Percentiles rank a stretch among this genome's conserved stretches.
Evolutionary conservation across 2,329 filamentous ascomycete genomes (phyloP).

Genomic region (Lachnellula hyalina): DNA sequence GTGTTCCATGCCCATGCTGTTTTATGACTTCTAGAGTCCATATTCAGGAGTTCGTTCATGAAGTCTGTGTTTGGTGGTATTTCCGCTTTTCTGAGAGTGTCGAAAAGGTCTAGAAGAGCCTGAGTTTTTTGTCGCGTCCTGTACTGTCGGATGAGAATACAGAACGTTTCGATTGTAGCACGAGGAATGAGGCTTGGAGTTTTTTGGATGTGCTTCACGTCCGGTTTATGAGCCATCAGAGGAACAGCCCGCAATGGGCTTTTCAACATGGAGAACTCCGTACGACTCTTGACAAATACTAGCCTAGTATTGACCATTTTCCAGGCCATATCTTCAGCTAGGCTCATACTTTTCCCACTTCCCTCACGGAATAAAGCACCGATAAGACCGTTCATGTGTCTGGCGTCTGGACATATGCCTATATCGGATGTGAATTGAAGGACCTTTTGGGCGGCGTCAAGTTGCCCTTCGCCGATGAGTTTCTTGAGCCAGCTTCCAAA

Average conservation of each 20-base stretch:
- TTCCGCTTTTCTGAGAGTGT: conserved; percentile 56
- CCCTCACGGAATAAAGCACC: conserved; percentile 69
- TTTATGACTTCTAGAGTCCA: conserved; percentile 16
- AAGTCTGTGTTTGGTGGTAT: conserved; percentile 67
- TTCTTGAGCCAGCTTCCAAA: conserved; percentile 86
- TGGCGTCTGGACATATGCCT: conserved; percentile 62
- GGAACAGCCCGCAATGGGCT: conserved; percentile 13
- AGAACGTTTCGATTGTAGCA: conserved; percentile 74
- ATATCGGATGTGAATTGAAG: conserved; percentile 69
- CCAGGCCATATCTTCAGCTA: conserved; percentile 67
- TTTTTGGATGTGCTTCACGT: conserved; percentile 14
- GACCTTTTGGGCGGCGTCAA: conserved; percentile 67
- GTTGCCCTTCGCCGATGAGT: conserved; percentile 66
- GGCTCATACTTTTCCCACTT: conserved; percentile 46
- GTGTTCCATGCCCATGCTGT: conserved; percentile 23
- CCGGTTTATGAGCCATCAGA: conserved; percentile 9
- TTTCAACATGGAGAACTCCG: conserved; percentile 9
- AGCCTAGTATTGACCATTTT: conserved; percentile 68
- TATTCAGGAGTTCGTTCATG: conserved; percentile 70
- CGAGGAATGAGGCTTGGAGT: conserved; percentile 43
- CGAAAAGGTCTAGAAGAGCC: conserved; percentile 55
- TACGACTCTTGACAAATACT: conserved; percentile 50
- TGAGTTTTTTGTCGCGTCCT: conserved; percentile 53
- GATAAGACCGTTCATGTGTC: conserved; percentile 77
- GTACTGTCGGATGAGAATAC: conserved; percentile 68